Evolutionary conservation across 345 rosid genomes (phyloP).

Genomic region (Raphanus raphanistrum): DNA sequence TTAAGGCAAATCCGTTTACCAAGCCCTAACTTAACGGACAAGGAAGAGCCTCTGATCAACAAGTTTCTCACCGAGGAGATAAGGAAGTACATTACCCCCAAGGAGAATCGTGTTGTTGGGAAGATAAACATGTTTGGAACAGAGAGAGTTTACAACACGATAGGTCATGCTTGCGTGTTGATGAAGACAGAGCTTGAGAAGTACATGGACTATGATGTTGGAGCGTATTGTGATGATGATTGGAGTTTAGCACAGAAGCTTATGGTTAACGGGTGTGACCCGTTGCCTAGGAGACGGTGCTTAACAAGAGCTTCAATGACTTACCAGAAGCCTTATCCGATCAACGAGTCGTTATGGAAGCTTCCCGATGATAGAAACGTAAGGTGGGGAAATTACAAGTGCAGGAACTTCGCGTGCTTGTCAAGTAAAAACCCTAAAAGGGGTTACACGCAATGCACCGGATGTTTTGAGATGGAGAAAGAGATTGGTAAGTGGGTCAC

Average conservation of each 20-base stretch:
- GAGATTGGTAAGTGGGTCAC: slow-evolving; percentile 72
- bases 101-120: slow-evolving; percentile 59
- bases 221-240: slow-evolving; percentile 79
- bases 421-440: slow-evolving; percentile 61
- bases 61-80: slow-evolving; percentile 68
- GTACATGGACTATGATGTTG: slow-evolving; percentile 87
- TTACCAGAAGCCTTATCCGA: slow-evolving; percentile 69
- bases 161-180: slow-evolving; percentile 77
- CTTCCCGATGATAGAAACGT: slow-evolving; percentile 78
- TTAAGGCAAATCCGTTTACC: slow-evolving; percentile 72
- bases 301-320: slow-evolving; percentile 80
- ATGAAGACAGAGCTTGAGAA: slow-evolving; percentile 69
- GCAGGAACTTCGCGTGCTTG: slow-evolving; percentile 67
- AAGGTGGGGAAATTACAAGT: slow-evolving; percentile 74
- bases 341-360: slow-evolving; percentile 84
- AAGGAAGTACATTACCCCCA: slow-evolving; percentile 68
- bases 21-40: slow-evolving; percentile 39
- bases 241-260: slow-evolving; percentile 85
- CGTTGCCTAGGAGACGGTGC: slow-evolving; percentile 80
- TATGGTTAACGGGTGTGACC: slow-evolving; percentile 70
- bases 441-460: slow-evolving; percentile 70
- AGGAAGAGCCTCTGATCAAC: slow-evolving; percentile 76
- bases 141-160: slow-evolving; percentile 61
- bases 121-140: slow-evolving; percentile 74
- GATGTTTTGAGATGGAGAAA: slow-evolving; percentile 88